phyloP scores from a whole-genome alignment of 225 moss, liverwort and hornwort species.

The Neckera pumila region DNA sequence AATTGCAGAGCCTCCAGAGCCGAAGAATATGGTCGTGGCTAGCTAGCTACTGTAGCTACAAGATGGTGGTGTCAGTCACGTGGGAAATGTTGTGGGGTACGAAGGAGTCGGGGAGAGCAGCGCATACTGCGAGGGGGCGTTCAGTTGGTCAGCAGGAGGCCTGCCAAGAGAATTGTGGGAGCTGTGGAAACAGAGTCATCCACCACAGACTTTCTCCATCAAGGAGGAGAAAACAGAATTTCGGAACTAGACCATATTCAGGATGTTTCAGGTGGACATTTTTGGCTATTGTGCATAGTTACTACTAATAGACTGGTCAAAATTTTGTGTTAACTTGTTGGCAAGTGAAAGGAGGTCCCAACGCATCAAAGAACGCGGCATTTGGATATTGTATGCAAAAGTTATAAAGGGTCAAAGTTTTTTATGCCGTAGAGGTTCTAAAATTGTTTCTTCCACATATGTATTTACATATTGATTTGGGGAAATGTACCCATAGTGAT shows the following conservation, averaged over 20 bases:
- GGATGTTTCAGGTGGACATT: background rate
- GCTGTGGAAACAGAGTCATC: background rate
- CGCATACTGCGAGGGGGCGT: background rate
- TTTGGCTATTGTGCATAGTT: too few relatives aligned
- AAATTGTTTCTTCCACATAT: background rate
- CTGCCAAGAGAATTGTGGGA: background rate
- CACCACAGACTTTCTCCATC: background rate
- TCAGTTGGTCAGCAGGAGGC: background rate
- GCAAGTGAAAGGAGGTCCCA: background rate
- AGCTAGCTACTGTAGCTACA: too few relatives aligned
- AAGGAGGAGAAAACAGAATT: too few relatives aligned
- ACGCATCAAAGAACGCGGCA: background rate
- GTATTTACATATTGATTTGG: background rate
- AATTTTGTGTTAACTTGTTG: background rate
- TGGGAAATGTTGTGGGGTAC: background rate
- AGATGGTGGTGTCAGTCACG: background rate
- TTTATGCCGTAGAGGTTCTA: accelerated
- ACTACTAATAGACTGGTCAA: background rate
- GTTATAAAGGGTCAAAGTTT: background rate
- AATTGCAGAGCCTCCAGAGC: background rate
- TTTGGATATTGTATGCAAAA: background rate
- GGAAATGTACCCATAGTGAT: background rate
- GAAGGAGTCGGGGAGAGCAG: background rate
- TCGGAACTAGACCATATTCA: background rate
- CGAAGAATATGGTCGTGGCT: background rate